Evolutionary conservation across 306 rosid species (phyloP).

Genomic region (Cucumis hystrix): DNA sequence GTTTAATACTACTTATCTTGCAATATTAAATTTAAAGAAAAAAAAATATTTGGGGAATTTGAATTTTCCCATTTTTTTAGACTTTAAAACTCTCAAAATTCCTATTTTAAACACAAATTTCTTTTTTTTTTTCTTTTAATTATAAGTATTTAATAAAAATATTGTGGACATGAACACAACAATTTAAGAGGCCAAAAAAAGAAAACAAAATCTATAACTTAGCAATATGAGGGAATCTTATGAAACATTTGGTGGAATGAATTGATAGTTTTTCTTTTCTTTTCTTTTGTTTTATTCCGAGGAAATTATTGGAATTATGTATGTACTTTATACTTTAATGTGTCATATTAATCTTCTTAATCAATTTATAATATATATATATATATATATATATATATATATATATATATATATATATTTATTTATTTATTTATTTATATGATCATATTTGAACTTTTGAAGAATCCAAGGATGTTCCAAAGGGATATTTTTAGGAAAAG

Average conservation of each 20-base stretch:
- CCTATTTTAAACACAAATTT: too few species aligned
- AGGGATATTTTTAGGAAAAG: not conserved
- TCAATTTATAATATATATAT: not conserved
- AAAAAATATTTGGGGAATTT: not conserved
- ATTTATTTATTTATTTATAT: too few species aligned
- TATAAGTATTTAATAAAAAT: too few species aligned
- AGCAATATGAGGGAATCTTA: not conserved
- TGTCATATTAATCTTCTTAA: not conserved
- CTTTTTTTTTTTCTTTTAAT: too few species aligned
- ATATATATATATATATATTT: too few species aligned
- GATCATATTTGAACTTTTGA: not conserved
- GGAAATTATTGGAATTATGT: not conserved
- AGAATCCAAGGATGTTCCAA: constrained; percentile 3
- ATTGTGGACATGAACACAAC: too few species aligned
- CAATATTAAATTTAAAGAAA: not conserved
- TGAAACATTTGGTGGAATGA: not conserved
- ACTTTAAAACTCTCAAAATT: too few species aligned
- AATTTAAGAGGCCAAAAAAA: too few species aligned
- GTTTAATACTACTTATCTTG: not conserved
- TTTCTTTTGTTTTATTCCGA: not conserved
- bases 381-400: too few species aligned
- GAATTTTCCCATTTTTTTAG: not conserved
- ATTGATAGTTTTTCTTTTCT: not conserved
- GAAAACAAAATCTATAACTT: too few species aligned
- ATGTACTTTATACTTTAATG: not conserved